Percentiles rank a stretch among this genome's conserved stretches.
Conservation (phyloP, 805 yeast species). For the Brettanomyces bruxellensis region DNA sequence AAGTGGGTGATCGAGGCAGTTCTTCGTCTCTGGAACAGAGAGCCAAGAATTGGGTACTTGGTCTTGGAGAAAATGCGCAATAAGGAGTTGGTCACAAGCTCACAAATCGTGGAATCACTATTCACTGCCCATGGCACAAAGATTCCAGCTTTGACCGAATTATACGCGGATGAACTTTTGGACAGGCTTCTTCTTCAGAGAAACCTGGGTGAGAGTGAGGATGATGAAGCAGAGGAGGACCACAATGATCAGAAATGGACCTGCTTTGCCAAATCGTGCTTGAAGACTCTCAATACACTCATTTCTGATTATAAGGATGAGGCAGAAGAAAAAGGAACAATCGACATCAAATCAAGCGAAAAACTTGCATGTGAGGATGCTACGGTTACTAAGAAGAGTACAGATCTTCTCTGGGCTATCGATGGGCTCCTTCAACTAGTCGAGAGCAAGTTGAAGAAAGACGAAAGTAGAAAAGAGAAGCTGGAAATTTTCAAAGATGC, state of each 20-base stretch:
- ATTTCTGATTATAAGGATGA: not conserved
- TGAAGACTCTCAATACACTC: not conserved
- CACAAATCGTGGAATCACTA: constrained; percentile 34
- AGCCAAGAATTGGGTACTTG: constrained; percentile 56
- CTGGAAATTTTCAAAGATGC: not conserved
- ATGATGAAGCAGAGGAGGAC: constrained; percentile 8
- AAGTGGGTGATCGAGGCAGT: constrained; percentile 45
- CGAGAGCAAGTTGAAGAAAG: constrained; percentile 2
- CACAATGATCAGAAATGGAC: constrained; percentile 10
- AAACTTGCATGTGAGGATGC: constrained; percentile 1
- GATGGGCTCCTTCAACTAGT: constrained; percentile 5
- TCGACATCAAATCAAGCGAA: not conserved
- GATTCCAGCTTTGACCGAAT: constrained; percentile 31
- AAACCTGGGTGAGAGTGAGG: constrained; percentile 5
- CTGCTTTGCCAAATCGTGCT: constrained; percentile 5
- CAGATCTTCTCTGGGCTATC: constrained; percentile 7
- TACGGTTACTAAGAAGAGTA: not conserved
- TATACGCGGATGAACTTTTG: constrained; percentile 34
- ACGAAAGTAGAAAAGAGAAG: not conserved
- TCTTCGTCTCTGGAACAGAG: constrained; percentile 54
- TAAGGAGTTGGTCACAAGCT: constrained; percentile 33
- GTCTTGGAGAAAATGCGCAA: constrained; percentile 44
- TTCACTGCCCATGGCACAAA: constrained; percentile 25
- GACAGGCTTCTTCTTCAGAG: constrained; percentile 14
- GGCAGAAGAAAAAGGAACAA: constrained; percentile 1